These are phyloP conservation scores for Brassica nigra DNA, from an alignment of 345 rosid species.

Conservation along the genomic window DNA sequence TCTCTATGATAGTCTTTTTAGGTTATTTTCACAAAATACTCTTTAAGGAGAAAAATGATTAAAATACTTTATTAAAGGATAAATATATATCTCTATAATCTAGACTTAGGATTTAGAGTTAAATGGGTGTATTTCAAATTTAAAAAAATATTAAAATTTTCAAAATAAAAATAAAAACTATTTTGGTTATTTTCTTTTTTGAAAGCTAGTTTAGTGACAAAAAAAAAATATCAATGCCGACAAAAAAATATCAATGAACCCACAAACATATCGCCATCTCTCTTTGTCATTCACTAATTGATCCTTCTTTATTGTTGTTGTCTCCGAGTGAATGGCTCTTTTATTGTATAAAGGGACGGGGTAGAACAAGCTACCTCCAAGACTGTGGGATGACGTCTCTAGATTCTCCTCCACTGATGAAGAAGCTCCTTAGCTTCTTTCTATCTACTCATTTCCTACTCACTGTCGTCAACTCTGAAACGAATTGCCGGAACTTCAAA, in stretches of 20 bases:
- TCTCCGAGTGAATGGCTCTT: not conserved
- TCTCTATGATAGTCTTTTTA: too few relatives aligned
- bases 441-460: not conserved
- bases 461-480: not conserved
- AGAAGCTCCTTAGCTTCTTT: slow-evolving; percentile 4
- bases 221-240: too few relatives aligned
- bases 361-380: not conserved
- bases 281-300: not conserved
- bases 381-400: slow-evolving; percentile 11
- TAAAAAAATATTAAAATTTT: too few relatives aligned
- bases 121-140: too few relatives aligned
- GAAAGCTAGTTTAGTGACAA: too few relatives aligned
- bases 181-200: too few relatives aligned
- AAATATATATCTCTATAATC: too few relatives aligned
- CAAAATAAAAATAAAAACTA: too few relatives aligned
- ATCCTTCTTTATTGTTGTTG: not conserved
- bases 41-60: too few relatives aligned
- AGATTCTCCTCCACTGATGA: not conserved
- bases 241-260: not conserved
- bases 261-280: not conserved
- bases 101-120: too few relatives aligned
- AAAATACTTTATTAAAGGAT: too few relatives aligned
- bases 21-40: too few relatives aligned
- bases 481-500: slow-evolving; percentile 7
- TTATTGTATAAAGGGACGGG: not conserved